Percentiles rank a stretch among this genome's conserved stretches.
Evolutionary conservation across 495 filamentous ascomycete species (phyloP).

Genomic region (Usnea hakonensis): DNA sequence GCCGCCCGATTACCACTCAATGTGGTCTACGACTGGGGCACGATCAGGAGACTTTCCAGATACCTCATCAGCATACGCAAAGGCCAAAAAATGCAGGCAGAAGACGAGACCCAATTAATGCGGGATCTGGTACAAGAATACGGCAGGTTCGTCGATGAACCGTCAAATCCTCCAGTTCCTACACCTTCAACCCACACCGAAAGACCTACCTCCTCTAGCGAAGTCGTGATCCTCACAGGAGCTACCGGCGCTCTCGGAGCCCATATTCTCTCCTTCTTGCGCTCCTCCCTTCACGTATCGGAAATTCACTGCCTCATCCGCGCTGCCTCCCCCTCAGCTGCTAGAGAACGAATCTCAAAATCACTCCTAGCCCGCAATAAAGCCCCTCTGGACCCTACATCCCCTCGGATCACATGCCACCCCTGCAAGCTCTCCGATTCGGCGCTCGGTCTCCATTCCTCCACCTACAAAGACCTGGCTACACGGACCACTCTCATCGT

Average conservation of each 20-base stretch:
- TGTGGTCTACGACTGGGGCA: slow-evolving; percentile 45
- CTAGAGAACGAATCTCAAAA: slow-evolving; percentile 41
- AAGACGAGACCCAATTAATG: slow-evolving; percentile 32
- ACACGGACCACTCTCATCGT: slow-evolving; percentile 43
- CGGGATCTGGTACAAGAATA: slow-evolving; percentile 32
- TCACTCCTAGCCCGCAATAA: slow-evolving; percentile 32
- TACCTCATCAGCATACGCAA: slow-evolving; percentile 29
- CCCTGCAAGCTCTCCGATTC: slow-evolving; percentile 29
- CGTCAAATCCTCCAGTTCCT: background rate
- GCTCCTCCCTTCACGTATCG: slow-evolving; percentile 26
- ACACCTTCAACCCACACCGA: background rate
- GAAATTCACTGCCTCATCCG: slow-evolving; percentile 52
- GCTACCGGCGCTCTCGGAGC: slow-evolving; percentile 55
- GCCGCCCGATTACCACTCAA: slow-evolving; percentile 27
- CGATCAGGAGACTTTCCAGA: slow-evolving; percentile 30
- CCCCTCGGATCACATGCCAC: slow-evolving; percentile 27
- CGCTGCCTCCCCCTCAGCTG: slow-evolving; percentile 38
- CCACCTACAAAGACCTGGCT: slow-evolving; percentile 33
- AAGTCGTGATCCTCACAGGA: slow-evolving; percentile 44
- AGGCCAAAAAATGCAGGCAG: slow-evolving; percentile 18
- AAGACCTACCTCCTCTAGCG: background rate
- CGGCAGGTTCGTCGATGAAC: slow-evolving; percentile 21
- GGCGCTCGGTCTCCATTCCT: slow-evolving; percentile 38
- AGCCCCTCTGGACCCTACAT: slow-evolving; percentile 20
- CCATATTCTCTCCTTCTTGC: slow-evolving; percentile 45